A percentile compares a stretch with the other conserved stretches of the same genome.
These are phyloP conservation scores for Lactifluus rugatus DNA, from an alignment of 768 basidiomycete genomes.

Conservation along the genomic window DNA sequence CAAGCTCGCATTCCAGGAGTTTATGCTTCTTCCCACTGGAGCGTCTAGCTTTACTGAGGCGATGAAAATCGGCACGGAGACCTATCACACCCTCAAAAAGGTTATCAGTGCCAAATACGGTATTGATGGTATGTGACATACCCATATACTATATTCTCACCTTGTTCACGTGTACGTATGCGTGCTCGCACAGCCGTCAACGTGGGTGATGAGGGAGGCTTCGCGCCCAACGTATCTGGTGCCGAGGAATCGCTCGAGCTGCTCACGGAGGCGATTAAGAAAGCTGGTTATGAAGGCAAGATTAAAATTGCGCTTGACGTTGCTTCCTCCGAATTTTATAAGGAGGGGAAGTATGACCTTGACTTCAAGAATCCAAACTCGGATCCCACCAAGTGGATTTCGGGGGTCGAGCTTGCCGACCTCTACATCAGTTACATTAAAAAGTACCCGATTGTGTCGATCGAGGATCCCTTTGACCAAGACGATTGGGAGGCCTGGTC, in stretches of 20 bases:
- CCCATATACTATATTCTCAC: constrained; percentile 1
- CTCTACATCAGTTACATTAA: constrained; percentile 78
- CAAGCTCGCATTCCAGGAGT: constrained; percentile 99
- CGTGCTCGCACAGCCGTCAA: constrained; percentile 66
- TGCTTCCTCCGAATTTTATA: constrained; percentile 99
- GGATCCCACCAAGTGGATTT: constrained; percentile 92
- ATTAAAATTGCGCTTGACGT: constrained; percentile 98
- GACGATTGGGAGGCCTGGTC: constrained; percentile 99
- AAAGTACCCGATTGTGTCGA: constrained; percentile 92
- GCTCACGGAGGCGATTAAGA: constrained; percentile 90
- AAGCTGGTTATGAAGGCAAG: constrained; percentile 97
- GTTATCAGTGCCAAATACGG: constrained; percentile 99
- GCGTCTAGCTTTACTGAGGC: constrained; percentile 90
- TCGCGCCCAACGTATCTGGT: constrained; percentile 95
- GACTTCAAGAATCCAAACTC: constrained; percentile 99
- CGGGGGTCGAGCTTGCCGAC: constrained; percentile 85
- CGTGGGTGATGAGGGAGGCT: constrained; percentile 99
- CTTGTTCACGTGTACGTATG: constrained; percentile 15
- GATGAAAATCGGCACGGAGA: constrained; percentile 97
- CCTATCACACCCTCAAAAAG: constrained; percentile 97
- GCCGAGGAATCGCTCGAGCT: constrained; percentile 97
- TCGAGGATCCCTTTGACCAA: constrained; percentile 99
- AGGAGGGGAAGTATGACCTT: constrained; percentile 98
- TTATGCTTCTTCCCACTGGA: constrained; percentile 97
- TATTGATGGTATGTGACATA: constrained; percentile 69